Evolutionary conservation across 2,329 filamentous ascomycete genomes (phyloP), one percentile per base, ranked within the genome.

Genomic region (Colletotrichum sp.): DNA sequence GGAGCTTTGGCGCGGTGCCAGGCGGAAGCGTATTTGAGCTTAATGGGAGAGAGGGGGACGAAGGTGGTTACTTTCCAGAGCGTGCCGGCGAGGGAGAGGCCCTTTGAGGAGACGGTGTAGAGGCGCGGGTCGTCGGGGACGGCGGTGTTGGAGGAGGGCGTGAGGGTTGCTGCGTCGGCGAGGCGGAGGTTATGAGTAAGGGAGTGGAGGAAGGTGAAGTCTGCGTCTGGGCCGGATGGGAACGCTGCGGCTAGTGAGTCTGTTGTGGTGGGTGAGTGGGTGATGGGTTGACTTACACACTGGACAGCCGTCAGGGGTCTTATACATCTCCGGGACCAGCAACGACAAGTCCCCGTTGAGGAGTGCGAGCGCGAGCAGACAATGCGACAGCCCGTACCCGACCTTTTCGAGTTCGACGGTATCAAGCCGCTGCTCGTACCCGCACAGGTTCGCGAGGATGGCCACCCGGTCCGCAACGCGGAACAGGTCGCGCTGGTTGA

Each of bases 271-370:
- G 8, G 8, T 34, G 38, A 43, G 18, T n/a, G 2, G 26, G 24
- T 21, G 34, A 36, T 36, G 13, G 34, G 6, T 61, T 61, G 24
- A 61, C 58, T 61, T 61, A 61, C 58, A 13, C 18, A 21, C 0
- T 0, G 58, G 6, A 8, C 5, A 9, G 0, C 8, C 28, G 0
- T 4, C 16, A 0, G 28, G 58, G 0, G 28, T 28, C 18, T 61
- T 61, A 5, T 61, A 61, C 58, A 61, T 30, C 18, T 61, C 58
- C 0, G 58, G 58, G 1, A 32, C 15, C 6, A 61, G 28, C 8
- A 61, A 9, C 3, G 58, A 61, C 8, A 61, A 3, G 4, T 61
- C 58, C 18, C 58, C 58, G 58, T 61, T 61, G 18, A 61, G 10
- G 16, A 61, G 18, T 7, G 58, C 58, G 18, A 61, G 58, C 10